Base-by-base conservation (phyloP, 495 filamentous ascomycete species). In the Lentithecium fluviatile region DNA sequence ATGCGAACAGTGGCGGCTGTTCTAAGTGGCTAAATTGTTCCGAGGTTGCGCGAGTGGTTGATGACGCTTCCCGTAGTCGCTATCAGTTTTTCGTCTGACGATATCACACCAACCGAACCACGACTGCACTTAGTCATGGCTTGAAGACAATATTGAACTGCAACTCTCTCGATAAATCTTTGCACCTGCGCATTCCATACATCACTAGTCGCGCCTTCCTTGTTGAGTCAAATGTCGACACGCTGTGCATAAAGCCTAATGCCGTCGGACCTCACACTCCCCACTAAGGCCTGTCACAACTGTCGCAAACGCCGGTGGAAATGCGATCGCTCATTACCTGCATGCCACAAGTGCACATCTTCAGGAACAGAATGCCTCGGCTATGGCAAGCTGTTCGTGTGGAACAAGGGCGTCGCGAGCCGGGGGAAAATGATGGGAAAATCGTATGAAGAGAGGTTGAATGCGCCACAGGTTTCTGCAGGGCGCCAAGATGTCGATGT, bases 391-490 rank as follows among this genome's bases (percentile, higher is more conserved):
- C 68, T 71, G 12, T 59, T 76, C 17, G 66, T 75, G 25, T 75
- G 74, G 74, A 72, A 73, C 45, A 68, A 69, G 29, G 74, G 74
- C 21, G 69, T 75, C 23, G 74, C 74, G 17, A 72, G 71, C 45
- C 58, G 74, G n/a, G 74, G 74, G 20, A 75, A 76, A 63, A 74
- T 76, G 74, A 75, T 76, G 74, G 74, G 74, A 21, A 76, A 71
- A 54, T 71, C 72, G 29, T 75, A 69, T 55, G 50, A 58, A 24
- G 65, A 60, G 17, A 36, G 10, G 43, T 7, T 3, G 19, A 21
- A 12, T 25, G 19, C 49, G 38, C 58, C 34, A 42, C 38, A 21
- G 10, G 29, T 10, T 32, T 32, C 29, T 32, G 29, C 10, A 36
- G 29, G 61, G 47, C 15, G 46, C 43, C 63, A 66, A 50, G 52